These are phyloP conservation scores for Linnemannia elongata DNA, from an alignment of 192 early-diverging fungal genomes.

Conservation along the genomic window DNA sequence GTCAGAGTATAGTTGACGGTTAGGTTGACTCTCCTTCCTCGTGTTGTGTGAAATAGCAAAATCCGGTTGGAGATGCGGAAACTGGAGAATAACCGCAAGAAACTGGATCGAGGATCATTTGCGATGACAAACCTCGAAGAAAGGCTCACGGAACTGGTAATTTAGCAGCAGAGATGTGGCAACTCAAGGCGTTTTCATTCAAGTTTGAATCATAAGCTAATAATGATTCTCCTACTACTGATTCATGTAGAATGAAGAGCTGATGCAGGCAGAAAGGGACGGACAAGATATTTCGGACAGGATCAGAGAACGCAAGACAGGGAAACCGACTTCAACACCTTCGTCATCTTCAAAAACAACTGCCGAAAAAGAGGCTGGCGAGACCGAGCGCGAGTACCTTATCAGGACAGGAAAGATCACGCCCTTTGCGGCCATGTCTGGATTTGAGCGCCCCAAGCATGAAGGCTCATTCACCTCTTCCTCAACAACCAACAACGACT, in stretches of 20 bases:
- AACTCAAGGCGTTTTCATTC: not conserved
- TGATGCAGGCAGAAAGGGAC: constrained; percentile 49
- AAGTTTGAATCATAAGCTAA: not conserved
- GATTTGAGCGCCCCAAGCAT: constrained; percentile 43
- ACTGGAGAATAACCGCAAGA: constrained; percentile 52
- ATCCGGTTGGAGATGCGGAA: constrained; percentile 57
- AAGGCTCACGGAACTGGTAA: constrained; percentile 21
- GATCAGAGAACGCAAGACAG: constrained; percentile 34
- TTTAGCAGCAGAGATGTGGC: not conserved
- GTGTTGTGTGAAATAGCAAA: constrained; percentile 37
- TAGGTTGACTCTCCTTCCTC: not conserved
- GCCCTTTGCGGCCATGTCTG: constrained; percentile 67
- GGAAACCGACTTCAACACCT: constrained; percentile 12
- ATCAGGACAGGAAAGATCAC: constrained; percentile 79
- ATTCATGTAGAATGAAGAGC: constrained; percentile 24
- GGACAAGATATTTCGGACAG: constrained; percentile 64
- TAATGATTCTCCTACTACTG: no score
- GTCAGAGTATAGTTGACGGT: not conserved
- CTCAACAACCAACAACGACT: constrained; percentile 1
- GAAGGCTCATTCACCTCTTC: not conserved
- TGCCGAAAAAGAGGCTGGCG: constrained; percentile 39
- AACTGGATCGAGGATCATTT: constrained; percentile 40
- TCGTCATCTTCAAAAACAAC: constrained; percentile 27
- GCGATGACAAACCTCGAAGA: constrained; percentile 37
- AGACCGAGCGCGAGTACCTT: constrained; percentile 74